Evolutionary conservation across 345 rosid species (phyloP).

Genomic region (Punica granatum): DNA sequence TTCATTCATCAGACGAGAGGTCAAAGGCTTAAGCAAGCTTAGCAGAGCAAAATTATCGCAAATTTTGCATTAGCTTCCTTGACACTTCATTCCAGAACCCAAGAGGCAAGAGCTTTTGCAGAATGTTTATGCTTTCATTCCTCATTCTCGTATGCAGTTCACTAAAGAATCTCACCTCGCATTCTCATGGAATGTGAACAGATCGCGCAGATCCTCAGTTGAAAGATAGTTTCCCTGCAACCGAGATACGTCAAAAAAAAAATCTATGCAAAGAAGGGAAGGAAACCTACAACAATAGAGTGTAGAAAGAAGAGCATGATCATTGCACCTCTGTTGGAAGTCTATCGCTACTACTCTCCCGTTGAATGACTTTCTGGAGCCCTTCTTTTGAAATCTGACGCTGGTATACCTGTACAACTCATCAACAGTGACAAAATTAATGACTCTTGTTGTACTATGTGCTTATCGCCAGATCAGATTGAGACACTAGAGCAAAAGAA

Average conservation of each 20-base stretch:
- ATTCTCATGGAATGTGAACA: slow-evolving; percentile 71
- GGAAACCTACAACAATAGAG: neutral
- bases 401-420: slow-evolving; percentile 71
- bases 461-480: neutral
- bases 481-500: neutral
- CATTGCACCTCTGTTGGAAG: slow-evolving; percentile 41
- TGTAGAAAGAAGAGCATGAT: slow-evolving; percentile 4
- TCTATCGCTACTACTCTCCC: slow-evolving; percentile 42
- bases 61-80: neutral
- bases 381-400: slow-evolving; percentile 99
- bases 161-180: slow-evolving; percentile 35
- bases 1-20: slow-evolving; percentile 3
- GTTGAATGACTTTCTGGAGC: slow-evolving; percentile 91
- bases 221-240: slow-evolving; percentile 83
- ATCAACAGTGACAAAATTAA: neutral
- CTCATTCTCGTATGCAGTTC: neutral
- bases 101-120: neutral
- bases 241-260: slow-evolving; percentile 6
- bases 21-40: neutral
- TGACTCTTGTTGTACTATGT: neutral
- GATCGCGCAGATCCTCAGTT: slow-evolving; percentile 74
- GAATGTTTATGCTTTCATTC: neutral
- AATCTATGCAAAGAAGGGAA: slow-evolving; percentile 4
- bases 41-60: neutral
- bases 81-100: neutral